Evolutionary conservation across 192 early-diverging fungal species (phyloP), one percentile per base, ranked within the genome.

Genomic region (Phycomyces blakesleeanus): DNA sequence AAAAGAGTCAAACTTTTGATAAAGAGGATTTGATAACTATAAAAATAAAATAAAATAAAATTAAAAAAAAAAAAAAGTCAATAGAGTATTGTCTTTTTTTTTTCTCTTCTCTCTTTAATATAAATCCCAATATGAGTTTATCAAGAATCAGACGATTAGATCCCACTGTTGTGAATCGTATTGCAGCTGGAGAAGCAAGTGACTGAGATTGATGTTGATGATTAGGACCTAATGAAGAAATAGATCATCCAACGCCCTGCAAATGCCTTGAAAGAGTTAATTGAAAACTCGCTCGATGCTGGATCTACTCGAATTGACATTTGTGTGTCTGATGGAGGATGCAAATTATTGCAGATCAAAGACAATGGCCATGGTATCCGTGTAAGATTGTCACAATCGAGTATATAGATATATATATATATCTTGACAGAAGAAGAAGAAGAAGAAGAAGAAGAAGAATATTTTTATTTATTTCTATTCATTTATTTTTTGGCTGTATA

Each of bases 201-300:
- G 39, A 18, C 21, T 53, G 25, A 37, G 20, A 22, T 26, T 41
- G 34, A 6, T 37, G 24, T 26, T 61, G 26, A 44, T 37, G 10
- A 0, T 56, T 26, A 16, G 25, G 5, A 15, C 10, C 8, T 34
- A 1, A 44, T 41, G 8, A 22, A 40, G 22, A 21, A 25, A 56
- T 67, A 95, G 89, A 92, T 98, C 44, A 98, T 99, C 57, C 91
- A 96, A 58, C 79, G 95, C 16, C 95, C 97, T 16, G 86, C 93
- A 4, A 98, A 99, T 71, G 95, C 95, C 16, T 73, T 97, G 21
- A 99, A 99, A 66, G 97, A 99, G 71, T 81, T 99, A 22, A 82
- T 99, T 38, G 97, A 99, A 63, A 99, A 99, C 72, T 89, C 90
- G 6, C 78, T 99, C 25, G 97, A 99, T 75, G 96, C 97, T 11